phyloP scores from a whole-genome alignment of 768 basidiomycete species.

The Mycena rosella region DNA sequence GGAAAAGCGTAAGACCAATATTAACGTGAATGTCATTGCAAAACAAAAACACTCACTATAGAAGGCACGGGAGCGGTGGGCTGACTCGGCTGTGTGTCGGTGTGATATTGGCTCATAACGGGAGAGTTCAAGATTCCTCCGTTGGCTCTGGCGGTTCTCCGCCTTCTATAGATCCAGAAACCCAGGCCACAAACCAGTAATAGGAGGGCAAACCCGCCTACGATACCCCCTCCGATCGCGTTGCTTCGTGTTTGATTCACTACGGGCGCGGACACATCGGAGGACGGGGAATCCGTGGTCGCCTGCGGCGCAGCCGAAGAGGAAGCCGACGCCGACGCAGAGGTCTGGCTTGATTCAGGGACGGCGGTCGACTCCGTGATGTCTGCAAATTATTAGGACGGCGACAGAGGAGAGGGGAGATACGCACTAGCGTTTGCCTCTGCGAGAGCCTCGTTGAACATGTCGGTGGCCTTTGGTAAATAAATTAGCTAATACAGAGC shows the following conservation, averaged over 20 bases:
- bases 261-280: constrained; percentile 44
- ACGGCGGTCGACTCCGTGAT: constrained; percentile 59
- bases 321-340: constrained; percentile 35
- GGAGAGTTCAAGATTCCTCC: constrained; percentile 41
- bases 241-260: constrained; percentile 38
- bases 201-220: constrained; percentile 55
- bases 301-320: constrained; percentile 29
- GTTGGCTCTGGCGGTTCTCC: constrained; percentile 4
- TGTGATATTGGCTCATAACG: constrained; percentile 36
- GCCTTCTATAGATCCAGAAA: constrained; percentile 35
- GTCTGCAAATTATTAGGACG: constrained; percentile 40
- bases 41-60: constrained; percentile 8
- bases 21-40: neutral
- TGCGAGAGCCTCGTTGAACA: constrained; percentile 53
- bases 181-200: constrained; percentile 48
- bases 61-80: constrained; percentile 28
- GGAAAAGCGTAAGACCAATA: neutral
- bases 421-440: constrained; percentile 50
- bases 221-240: constrained; percentile 60
- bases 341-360: constrained; percentile 45
- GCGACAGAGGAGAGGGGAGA: neutral
- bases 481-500: neutral
- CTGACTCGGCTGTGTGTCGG: constrained; percentile 27
- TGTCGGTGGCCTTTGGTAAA: constrained; percentile 47
- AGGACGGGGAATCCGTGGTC: constrained; percentile 27